Percentiles rank a stretch among this genome's conserved stretches.
phyloP scores from a whole-genome alignment of 2,329 filamentous ascomycete genomes.

The Orbilia brochopaga region DNA sequence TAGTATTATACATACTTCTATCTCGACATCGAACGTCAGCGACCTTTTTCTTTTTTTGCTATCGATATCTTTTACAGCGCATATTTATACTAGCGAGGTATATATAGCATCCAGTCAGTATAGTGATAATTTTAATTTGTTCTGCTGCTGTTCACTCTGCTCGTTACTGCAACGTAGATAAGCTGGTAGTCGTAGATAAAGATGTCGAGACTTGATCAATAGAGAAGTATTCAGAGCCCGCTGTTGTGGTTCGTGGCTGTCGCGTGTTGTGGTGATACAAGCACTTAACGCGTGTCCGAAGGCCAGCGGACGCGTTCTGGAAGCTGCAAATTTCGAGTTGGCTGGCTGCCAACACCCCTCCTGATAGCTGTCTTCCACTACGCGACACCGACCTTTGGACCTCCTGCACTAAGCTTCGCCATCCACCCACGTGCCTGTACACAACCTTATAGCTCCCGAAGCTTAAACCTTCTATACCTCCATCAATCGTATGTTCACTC shows the following conservation, averaged over 20 bases:
- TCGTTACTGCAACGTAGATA: not conserved
- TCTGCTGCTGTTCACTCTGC: not conserved
- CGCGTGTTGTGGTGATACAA: constrained; percentile 14
- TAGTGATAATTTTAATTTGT: constrained; percentile 1
- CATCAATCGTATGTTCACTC: not conserved
- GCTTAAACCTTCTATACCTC: not conserved
- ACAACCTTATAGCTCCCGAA: not conserved
- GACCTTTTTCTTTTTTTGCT: constrained; percentile 1
- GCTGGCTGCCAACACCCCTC: constrained; percentile 25
- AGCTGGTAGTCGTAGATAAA: too few species aligned
- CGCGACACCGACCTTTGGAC: not conserved
- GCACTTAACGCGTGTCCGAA: constrained; percentile 31
- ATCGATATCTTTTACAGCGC: constrained; percentile 5
- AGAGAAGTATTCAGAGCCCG: too few species aligned
- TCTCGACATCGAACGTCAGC: not conserved
- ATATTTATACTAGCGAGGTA: constrained; percentile 6
- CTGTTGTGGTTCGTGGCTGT: constrained; percentile 4
- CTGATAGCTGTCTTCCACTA: not conserved
- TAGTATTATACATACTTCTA: not conserved
- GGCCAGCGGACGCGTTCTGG: constrained; percentile 34
- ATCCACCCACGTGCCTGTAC: not conserved
- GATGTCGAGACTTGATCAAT: too few species aligned
- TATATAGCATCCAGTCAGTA: constrained; percentile 1
- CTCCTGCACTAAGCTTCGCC: not conserved
- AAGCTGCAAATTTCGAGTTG: constrained; percentile 39